phyloP scores from a whole-genome alignment of 768 basidiomycete genomes.

The Naganishia onofrii region DNA sequence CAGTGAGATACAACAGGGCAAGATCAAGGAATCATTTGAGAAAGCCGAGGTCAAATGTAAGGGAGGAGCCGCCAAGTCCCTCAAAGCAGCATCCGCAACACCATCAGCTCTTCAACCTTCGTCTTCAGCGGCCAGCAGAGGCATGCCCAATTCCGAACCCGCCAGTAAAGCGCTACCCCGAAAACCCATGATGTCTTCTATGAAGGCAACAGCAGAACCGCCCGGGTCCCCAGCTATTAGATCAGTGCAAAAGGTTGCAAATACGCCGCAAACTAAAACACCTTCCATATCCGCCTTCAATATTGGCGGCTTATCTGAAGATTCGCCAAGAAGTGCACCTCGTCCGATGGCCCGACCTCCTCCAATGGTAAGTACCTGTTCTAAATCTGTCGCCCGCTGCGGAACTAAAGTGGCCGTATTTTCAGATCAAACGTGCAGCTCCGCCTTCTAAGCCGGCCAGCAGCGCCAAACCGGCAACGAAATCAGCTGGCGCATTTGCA shows the following conservation, averaged over 20 bases:
- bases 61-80: conserved; percentile 58
- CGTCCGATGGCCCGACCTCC: conserved; percentile 39
- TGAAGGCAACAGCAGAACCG: conserved; percentile 22
- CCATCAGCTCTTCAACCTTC: conserved; percentile 50
- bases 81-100: conserved; percentile 52
- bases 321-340: conserved; percentile 48
- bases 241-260: not conserved
- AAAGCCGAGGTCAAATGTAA: conserved; percentile 90
- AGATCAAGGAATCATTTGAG: conserved; percentile 90
- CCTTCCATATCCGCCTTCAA: conserved; percentile 36
- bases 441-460: conserved; percentile 35
- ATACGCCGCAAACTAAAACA: conserved; percentile 41
- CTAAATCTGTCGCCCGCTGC: not conserved
- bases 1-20: conserved; percentile 79
- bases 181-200: conserved; percentile 20
- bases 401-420: not conserved
- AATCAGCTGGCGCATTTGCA: conserved; percentile 53
- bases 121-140: conserved; percentile 14
- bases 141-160: conserved; percentile 5
- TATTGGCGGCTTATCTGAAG: conserved; percentile 14
- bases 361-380: conserved; percentile 24
- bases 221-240: conserved; percentile 28
- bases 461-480: conserved; percentile 34
- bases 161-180: conserved; percentile 8
- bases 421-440: conserved; percentile 15